A percentile compares a stretch with the other conserved stretches of the same genome.
Evolutionary conservation across 768 basidiomycete genomes (phyloP).

Genomic region (Tephrocybe sp.): DNA sequence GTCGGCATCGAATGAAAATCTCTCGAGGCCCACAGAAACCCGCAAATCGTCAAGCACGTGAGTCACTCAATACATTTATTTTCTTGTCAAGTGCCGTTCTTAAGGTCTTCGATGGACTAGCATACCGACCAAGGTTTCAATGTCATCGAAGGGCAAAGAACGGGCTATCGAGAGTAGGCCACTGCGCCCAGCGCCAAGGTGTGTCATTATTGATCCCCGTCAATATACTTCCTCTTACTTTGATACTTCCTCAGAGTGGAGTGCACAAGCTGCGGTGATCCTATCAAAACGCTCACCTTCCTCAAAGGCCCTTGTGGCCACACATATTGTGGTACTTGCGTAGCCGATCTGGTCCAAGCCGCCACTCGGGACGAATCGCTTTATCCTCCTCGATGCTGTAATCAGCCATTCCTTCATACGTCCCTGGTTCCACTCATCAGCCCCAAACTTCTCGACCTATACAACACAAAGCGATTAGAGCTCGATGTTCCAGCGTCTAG

Average conservation of each 20-base stretch:
- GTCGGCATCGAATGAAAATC: no score
- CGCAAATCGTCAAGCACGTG: no score
- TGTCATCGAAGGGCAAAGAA: neutral
- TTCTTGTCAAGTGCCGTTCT: no score
- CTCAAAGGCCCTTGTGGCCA: conserved; percentile 37
- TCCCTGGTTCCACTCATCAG: conserved; percentile 9
- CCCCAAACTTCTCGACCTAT: conserved; percentile 1
- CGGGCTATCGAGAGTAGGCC: neutral
- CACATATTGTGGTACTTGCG: conserved; percentile 33
- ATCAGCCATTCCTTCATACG: conserved; percentile 23
- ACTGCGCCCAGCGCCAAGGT: neutral
- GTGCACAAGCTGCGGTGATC: conserved; percentile 18
- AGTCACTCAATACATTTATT: neutral
- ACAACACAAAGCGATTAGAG: conserved; percentile 14
- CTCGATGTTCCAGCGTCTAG: conserved; percentile 15
- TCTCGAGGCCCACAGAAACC: no score
- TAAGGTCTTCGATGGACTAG: neutral
- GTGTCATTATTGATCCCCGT: neutral
- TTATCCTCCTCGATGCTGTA: conserved; percentile 42
- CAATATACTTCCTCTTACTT: neutral
- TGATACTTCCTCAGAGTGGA: conserved; percentile 5
- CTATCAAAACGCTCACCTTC: neutral
- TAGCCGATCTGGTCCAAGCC: conserved; percentile 30
- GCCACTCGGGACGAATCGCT: conserved; percentile 40
- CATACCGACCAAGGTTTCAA: neutral